These are phyloP conservation scores for Fraxinus nigra DNA, from an alignment of 305 asterid genomes.

Conservation along the genomic window DNA sequence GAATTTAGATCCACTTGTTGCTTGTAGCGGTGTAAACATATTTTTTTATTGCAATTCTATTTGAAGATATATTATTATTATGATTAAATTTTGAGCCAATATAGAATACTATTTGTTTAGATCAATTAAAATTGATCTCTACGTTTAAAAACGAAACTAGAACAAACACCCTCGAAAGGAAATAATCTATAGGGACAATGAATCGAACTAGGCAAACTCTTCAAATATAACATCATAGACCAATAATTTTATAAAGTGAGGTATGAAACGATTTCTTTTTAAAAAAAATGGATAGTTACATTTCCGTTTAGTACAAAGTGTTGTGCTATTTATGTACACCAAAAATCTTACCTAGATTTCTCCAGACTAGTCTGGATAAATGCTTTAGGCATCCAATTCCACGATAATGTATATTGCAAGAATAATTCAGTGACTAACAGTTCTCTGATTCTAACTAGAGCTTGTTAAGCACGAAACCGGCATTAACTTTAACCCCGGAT, in stretches of 20 bases:
- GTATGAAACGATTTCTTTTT: neutral
- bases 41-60: too few species aligned
- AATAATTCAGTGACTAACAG: constrained; percentile 17
- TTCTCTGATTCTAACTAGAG: constrained; percentile 15
- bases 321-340: constrained; percentile 26
- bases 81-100: neutral
- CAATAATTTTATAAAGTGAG: neutral
- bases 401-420: neutral
- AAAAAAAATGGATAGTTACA: neutral
- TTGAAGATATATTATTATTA: too few species aligned
- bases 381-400: neutral
- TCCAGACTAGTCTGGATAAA: neutral
- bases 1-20: neutral
- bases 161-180: neutral
- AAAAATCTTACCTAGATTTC: constrained; percentile 1
- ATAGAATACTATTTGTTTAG: neutral
- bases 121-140: neutral
- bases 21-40: neutral
- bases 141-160: neutral
- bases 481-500: neutral
- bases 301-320: neutral
- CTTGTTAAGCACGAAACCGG: constrained; percentile 11
- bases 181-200: neutral
- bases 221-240: neutral
- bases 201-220: neutral